Base-by-base conservation (phyloP, 768 basidiomycete genomes). In the Neoboletus brunneissimus region DNA sequence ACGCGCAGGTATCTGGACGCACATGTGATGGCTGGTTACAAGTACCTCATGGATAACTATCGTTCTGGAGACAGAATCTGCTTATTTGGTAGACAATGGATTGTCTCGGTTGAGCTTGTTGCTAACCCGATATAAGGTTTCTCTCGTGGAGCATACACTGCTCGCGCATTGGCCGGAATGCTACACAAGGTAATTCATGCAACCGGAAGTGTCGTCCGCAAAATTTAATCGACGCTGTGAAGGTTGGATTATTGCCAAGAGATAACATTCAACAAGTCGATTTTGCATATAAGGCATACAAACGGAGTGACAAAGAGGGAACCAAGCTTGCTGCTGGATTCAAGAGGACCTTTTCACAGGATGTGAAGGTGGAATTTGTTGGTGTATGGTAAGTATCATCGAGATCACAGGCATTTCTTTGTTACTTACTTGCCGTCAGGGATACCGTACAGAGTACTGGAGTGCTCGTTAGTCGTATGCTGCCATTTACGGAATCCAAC, bases 371-470 rank as follows among this genome's bases (percentile, higher is more conserved):
- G n/a, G 87, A 91, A 15, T 92, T 92, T 52, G 69, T 94, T 46
- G 91, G 91, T 1, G 84, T 89, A 46, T 92, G 89, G 89, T 88
- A 61, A 25, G 80, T 31, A 10, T 41, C 34, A 1, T 40, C 47
- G 31, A 49, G 27, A 37, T 37, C 4, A 4, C 41, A 23, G 18
- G 16, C 9, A n/a, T 18, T 15, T 48, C 12, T 42, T 22, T 32
- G 41, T 56, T 31, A 4, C 45, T 60, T 29, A 69, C 31, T 25
- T 40, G 18, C 41, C 20, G 6, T 38, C 52, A 81, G 89, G 90
- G 90, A 93, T 56, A 93, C 90, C 0, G 89, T 93, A 4, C 76
- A 85, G 9, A 87, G 87, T 51, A 89, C 89, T 22, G 91, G 91
- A 0, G 61, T 87, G 1, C 54, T 92, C n/a, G 72, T 77, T 72